Evolutionary conservation across 1,284 basidiomycete genomes (phyloP), one percentile per base, ranked within the genome.

Genomic region (Cerioporus squamosus): DNA sequence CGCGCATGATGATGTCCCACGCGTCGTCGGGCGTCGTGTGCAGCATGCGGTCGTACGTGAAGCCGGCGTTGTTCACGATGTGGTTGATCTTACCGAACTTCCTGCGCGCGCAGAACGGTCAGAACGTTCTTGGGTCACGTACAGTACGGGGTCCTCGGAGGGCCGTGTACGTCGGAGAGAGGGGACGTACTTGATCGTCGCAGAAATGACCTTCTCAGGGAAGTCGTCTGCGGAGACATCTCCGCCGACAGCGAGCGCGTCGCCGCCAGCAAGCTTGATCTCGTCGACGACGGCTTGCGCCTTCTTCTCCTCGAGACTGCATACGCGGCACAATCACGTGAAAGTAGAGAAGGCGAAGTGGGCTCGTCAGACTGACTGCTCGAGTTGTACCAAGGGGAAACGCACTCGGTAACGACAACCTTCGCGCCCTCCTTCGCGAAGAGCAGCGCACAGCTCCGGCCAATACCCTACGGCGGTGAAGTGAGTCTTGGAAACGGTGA

Each of bases 41-140:
- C 43, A 93, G 77, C 93, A 95, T 95, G 74, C 86, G 87, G 81
- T 95, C 93, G 67, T 84, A 91, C 2, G 93, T 94, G 78, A 94
- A 95, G 44, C 93, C 93, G 55, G 92, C 89, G 64, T 94, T 94
- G 77, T 93, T 94, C 43, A 94, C 82, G 57, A 95, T 91, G 71
- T 94, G 92, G 72, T 94, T 92, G 54, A 94, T 86, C 70, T 91
- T 89, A 23, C 90, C 90, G 64, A 86, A 93, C 65, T 86, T 84
- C 59, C 89, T 92, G 66, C 44, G 59, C 53, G 54, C 29, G 17
- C 14, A 24, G 17, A 2, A 31, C 24, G 39, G 44, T 47, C 24
- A 24, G 33, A 36, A 36, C 33, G 33, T 36, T 36, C 33, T 36
- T 6, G 12, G 14, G 33, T 10, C 9, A 36, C 14, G 33, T n/a